These are phyloP conservation scores for Vanrija humicola DNA, from an alignment of 1,284 basidiomycete species.

Conservation along the genomic window DNA sequence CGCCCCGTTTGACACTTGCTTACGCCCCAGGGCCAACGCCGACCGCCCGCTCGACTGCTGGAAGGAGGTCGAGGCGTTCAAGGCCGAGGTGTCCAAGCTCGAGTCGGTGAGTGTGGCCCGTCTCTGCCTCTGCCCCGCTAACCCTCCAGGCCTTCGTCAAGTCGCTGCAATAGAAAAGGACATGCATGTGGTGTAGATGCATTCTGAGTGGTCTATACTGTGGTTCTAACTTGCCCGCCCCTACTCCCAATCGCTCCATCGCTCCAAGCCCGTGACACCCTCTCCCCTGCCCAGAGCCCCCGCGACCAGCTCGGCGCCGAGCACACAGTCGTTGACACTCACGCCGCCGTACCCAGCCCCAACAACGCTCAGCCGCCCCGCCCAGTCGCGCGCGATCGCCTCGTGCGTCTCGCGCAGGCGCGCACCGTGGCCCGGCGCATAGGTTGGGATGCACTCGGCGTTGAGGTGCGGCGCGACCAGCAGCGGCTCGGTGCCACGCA, in stretches of 20 bases:
- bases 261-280: slow-evolving; percentile 43
- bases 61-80: slow-evolving; percentile 49
- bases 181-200: slow-evolving; percentile 4
- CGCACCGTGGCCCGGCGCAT: slow-evolving; percentile 66
- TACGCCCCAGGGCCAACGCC: slow-evolving; percentile 30
- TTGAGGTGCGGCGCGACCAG: slow-evolving; percentile 60
- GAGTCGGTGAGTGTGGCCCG: slow-evolving; percentile 37
- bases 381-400: slow-evolving; percentile 55
- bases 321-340: slow-evolving; percentile 84
- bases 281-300: slow-evolving; percentile 19
- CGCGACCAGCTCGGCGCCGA: slow-evolving; percentile 58
- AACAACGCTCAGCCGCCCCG: slow-evolving; percentile 63
- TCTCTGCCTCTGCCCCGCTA: neutral
- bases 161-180: slow-evolving; percentile 37
- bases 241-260: slow-evolving; percentile 29
- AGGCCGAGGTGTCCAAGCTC: slow-evolving; percentile 46
- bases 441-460: slow-evolving; percentile 75
- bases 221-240: neutral
- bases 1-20: neutral
- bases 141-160: slow-evolving; percentile 38
- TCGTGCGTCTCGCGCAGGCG: slow-evolving; percentile 63
- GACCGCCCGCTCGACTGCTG: slow-evolving; percentile 49
- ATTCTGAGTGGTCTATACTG: neutral
- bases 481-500: slow-evolving; percentile 45
- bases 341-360: slow-evolving; percentile 87